Evolutionary conservation across 2,329 filamentous ascomycete genomes (phyloP), one percentile per base, ranked within the genome.

Genomic region (Cladosporium sp.): DNA sequence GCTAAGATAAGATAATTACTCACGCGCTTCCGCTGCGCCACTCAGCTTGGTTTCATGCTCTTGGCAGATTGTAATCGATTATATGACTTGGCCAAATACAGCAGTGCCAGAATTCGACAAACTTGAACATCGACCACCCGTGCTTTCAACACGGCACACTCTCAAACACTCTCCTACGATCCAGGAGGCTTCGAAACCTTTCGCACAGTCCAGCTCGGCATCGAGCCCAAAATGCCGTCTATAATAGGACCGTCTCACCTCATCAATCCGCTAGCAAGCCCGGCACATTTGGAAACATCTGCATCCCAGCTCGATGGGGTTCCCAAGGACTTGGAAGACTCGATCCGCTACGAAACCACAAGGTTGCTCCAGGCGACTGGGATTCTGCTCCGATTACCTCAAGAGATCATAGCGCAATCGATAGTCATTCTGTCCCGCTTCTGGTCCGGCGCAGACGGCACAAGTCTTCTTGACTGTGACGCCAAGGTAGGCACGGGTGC

Each of bases 321-420:
- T 2, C 89, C 91, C 1, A 78, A 80, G 35, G 88, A 92, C 69
- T 81, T 94, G 16, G 90, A 91, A 76, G 88, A 91, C 74, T 85
- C 86, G 68, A 82, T 93, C 68, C 89, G 90, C 72, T 90, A 89
- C 76, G 84, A 89, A 63, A 89, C 89, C 40, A 88, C 91, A 75
- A 86, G 86, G 71, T 85, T 94, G 52, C 91, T 90, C 3, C 91
- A 95, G 78, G 88, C 89, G 26, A 90, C 91, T 12, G 91, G 91
- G 33, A 84, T 96, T 60, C 85, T 98, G 21, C 84, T 99, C 3
- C 87, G 91, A 57, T 83, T 98, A 46, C 91, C 92, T 7, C 93
- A 97, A 76, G 91, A 93, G 71, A 87, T 92, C 46, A 91, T 95
- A 46, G 91, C 93, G 5, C 91, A 93, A 73, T 92, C 93, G 3